phyloP scores from a whole-genome alignment of 192 early-diverging fungal species.

The Entomortierella parvispora region DNA sequence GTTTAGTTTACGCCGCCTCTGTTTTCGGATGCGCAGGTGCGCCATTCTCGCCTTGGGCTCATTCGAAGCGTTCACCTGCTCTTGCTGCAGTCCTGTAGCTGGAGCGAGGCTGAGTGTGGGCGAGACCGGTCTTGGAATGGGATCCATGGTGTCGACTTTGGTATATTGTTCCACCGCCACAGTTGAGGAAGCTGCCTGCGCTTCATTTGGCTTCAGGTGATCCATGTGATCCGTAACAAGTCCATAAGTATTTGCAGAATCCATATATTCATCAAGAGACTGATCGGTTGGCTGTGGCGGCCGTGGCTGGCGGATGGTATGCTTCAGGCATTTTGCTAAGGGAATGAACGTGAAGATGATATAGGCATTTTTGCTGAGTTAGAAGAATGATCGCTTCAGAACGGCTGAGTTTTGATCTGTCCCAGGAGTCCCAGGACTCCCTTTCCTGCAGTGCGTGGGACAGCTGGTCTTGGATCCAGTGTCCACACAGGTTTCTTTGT shows the following conservation, averaged over 20 bases:
- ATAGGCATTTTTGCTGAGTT: background rate
- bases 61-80: slow-evolving; percentile 28
- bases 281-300: slow-evolving; percentile 25
- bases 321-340: slow-evolving; percentile 55
- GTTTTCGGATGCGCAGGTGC: slow-evolving; percentile 35
- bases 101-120: slow-evolving; percentile 33
- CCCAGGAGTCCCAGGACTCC: too few relatives aligned
- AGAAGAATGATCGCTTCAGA: too few relatives aligned
- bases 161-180: background rate
- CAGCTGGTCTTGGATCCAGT: too few relatives aligned
- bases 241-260: background rate
- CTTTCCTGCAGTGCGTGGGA: too few relatives aligned
- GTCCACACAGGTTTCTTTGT: too few relatives aligned
- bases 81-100: slow-evolving; percentile 33
- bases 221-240: background rate
- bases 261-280: background rate
- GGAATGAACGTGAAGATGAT: background rate
- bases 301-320: slow-evolving; percentile 51
- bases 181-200: background rate
- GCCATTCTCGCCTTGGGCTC: slow-evolving; percentile 21
- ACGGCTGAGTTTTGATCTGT: too few relatives aligned
- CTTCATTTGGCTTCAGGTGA: background rate
- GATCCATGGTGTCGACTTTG: background rate
- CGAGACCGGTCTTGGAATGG: slow-evolving; percentile 14
- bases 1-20: slow-evolving; percentile 31